These are phyloP conservation scores for Hawksworthiomyces lignivorus DNA, from an alignment of 2,329 filamentous ascomycete genomes.

Conservation along the genomic window DNA sequence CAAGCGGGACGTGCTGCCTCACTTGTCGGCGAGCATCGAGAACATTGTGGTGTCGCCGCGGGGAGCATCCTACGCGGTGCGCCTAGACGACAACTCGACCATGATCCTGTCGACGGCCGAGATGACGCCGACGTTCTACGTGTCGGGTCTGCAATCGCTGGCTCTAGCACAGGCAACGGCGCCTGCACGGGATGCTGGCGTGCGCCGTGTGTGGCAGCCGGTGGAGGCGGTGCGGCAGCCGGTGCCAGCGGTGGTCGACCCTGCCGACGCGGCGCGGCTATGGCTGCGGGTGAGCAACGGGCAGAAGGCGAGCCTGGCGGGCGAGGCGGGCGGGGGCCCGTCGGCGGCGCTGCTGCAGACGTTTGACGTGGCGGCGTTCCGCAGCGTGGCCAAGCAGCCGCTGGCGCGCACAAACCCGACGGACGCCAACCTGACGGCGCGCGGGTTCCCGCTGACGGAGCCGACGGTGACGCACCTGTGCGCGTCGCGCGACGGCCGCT, in stretches of 20 bases:
- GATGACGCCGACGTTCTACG: slow-evolving; percentile 73
- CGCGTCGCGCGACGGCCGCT: slow-evolving; percentile 72
- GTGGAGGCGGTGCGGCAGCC: slow-evolving; percentile 27
- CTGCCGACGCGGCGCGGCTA: slow-evolving; percentile 53
- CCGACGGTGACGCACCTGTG: slow-evolving; percentile 70
- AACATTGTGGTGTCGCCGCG: slow-evolving; percentile 73
- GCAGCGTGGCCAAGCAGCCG: slow-evolving; percentile 78
- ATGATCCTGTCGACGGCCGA: slow-evolving; percentile 89
- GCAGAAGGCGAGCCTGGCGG: slow-evolving; percentile 39
- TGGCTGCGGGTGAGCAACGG: slow-evolving; percentile 60
- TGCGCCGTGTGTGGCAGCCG: slow-evolving; percentile 43
- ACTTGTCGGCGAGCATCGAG: slow-evolving; percentile 78
- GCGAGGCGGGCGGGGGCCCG: slow-evolving; percentile 15
- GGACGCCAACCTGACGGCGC: slow-evolving; percentile 66
- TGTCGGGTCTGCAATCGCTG: slow-evolving; percentile 71
- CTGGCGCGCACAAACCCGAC: slow-evolving; percentile 83
- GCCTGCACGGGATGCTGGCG: slow-evolving; percentile 43
- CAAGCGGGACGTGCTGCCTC: slow-evolving; percentile 76
- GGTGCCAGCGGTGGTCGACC: slow-evolving; percentile 56
- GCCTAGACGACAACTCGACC: slow-evolving; percentile 84
- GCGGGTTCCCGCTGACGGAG: slow-evolving; percentile 64
- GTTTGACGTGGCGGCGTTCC: slow-evolving; percentile 73
- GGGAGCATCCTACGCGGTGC: slow-evolving; percentile 75
- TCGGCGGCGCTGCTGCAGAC: slow-evolving; percentile 65
- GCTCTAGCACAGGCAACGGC: slow-evolving; percentile 43